phyloP scores from a whole-genome alignment of 352 stramenopile species.

The Pythium rhizo-oryzae region DNA sequence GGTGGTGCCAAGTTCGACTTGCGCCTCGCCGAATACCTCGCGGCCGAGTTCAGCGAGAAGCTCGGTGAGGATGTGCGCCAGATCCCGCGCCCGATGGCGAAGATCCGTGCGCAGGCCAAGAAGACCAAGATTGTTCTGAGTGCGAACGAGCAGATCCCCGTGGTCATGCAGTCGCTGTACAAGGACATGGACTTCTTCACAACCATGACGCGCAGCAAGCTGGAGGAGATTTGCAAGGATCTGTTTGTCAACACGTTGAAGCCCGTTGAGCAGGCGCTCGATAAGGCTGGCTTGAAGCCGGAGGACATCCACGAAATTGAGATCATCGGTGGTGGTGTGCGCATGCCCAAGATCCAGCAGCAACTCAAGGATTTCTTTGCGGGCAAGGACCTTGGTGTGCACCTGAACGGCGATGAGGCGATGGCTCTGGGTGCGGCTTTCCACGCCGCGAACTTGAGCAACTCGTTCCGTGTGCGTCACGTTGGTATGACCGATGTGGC shows the following conservation, averaged over 20 bases:
- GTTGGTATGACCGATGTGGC: slow-evolving; percentile 95
- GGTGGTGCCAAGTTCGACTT: slow-evolving; percentile 94
- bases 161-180: slow-evolving; percentile 94
- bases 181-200: slow-evolving; percentile 95
- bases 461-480: slow-evolving; percentile 95
- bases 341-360: slow-evolving; percentile 95
- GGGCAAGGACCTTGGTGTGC: slow-evolving; percentile 91
- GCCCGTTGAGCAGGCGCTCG: slow-evolving; percentile 89
- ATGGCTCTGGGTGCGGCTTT: slow-evolving; percentile 97
- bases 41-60: slow-evolving; percentile 93
- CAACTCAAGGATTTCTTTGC: slow-evolving; percentile 75
- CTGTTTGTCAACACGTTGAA: slow-evolving; percentile 86
- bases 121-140: slow-evolving; percentile 98
- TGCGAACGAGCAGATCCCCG: slow-evolving; percentile 96
- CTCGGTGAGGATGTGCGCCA: slow-evolving; percentile 92
- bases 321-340: slow-evolving; percentile 96
- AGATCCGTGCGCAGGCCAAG: slow-evolving; percentile 94
- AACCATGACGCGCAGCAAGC: slow-evolving; percentile 88
- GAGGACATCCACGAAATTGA: slow-evolving; percentile 95
- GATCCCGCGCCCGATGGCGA: slow-evolving; percentile 92
- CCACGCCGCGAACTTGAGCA: slow-evolving; percentile 96
- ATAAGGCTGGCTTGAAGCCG: slow-evolving; percentile 88
- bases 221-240: slow-evolving; percentile 91
- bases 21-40: slow-evolving; percentile 93
- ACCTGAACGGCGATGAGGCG: slow-evolving; percentile 98